Base-by-base conservation (phyloP, 2,329 filamentous ascomycete species). In the Ophiosphaerella korrae region DNA sequence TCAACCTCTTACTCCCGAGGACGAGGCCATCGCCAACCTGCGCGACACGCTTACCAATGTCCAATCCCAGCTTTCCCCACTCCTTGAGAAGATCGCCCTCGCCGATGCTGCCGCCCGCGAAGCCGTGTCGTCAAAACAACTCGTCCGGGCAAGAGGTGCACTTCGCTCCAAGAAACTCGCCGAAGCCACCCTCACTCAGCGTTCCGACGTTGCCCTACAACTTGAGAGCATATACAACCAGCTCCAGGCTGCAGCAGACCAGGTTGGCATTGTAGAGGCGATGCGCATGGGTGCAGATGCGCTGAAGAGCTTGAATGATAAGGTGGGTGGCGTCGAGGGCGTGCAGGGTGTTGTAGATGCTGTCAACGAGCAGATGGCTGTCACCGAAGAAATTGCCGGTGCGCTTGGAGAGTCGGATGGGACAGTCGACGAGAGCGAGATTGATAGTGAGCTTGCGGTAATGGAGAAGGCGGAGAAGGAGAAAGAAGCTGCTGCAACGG, bases 401-500 rank as follows among this genome's bases (percentile, higher is more conserved):
- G 87, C 93, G 35, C 82, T 97, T 55, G 85, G 86, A 45, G 90
- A 94, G 58, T 63, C 66, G 3, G 64, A 64, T 12, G 48, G 63
- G 40, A 57, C 60, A 5, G 66, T 96, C 29, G 90, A 96, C 70
- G 92, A 96, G 67, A 81, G 68, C 16, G 92, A 95, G 71, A 84
- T 97, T 48, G 92, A 97, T 61, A 89, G 93, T 53, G 93, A 97
- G 76, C 81, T 97, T 40, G 88, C 89, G 60, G 86, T 81, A 3
- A 77, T 99, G 76, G 86, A 92, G 74, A 77, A 70, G 31, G 72
- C 60, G 3, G 91, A 96, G 70, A 89, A 88, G 71, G 84, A 96
- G 59, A 89, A 93, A 69, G 75, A 71, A 16, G 80, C 84, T 58
- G 82, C 85, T 61, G 74, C 67, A 57, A 82, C 83, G 66, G 80